Percentiles rank a stretch among this genome's conserved stretches.
phyloP scores from a whole-genome alignment of 805 yeast species.

The Cephaloascus albidus region DNA sequence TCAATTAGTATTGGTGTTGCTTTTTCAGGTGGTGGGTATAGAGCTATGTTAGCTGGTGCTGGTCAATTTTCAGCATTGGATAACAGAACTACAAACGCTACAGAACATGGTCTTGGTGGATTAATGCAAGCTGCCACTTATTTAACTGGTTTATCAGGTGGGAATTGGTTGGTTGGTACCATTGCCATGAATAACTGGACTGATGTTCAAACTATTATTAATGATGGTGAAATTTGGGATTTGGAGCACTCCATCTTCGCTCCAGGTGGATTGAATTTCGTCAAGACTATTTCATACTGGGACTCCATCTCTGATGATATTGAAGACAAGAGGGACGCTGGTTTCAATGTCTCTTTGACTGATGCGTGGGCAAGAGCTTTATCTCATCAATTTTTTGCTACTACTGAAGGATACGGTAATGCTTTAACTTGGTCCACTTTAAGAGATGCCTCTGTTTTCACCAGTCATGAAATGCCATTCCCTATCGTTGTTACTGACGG shows the following conservation, averaged over 20 bases:
- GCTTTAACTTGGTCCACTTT: conserved; percentile 24
- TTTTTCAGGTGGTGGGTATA: conserved; percentile 27
- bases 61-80: conserved; percentile 32
- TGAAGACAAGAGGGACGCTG: conserved; percentile 46
- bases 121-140: conserved; percentile 27
- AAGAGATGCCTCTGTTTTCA: conserved; percentile 14
- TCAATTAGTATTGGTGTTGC: conserved; percentile 24
- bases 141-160: conserved; percentile 30
- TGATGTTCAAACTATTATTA: conserved; percentile 19
- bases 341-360: conserved; percentile 55
- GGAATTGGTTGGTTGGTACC: conserved; percentile 28
- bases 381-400: conserved; percentile 49
- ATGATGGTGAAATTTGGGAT: conserved; percentile 21
- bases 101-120: conserved; percentile 24
- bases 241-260: conserved; percentile 26
- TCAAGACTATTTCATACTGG: conserved; percentile 12
- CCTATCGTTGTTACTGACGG: conserved; percentile 27
- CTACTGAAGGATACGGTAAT: conserved; percentile 14
- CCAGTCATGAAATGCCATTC: conserved; percentile 29
- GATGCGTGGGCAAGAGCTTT: conserved; percentile 78
- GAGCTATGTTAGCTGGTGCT: conserved; percentile 31
- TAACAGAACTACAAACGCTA: conserved; percentile 18
- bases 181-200: conserved; percentile 25
- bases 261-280: conserved; percentile 25
- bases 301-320: conserved; percentile 31